These are phyloP conservation scores for Fusarium sp. DNA, from an alignment of 2,329 filamentous ascomycete genomes.

Conservation along the genomic window DNA sequence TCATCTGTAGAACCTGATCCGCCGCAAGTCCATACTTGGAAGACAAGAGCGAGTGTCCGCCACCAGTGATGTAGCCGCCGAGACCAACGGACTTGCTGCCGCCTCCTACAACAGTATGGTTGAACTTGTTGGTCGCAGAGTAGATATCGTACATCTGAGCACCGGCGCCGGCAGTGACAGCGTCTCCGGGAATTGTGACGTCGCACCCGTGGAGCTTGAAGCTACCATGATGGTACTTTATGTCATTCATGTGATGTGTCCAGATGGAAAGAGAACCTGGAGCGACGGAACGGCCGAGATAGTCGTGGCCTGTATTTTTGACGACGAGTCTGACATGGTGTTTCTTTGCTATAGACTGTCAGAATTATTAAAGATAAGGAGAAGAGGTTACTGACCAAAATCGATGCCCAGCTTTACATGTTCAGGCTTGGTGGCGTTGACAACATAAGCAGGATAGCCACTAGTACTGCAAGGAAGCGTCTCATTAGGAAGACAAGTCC, in stretches of 20 bases:
- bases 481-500: conserved; percentile 64
- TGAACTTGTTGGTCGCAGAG: conserved; percentile 58
- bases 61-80: conserved; percentile 74
- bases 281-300: conserved; percentile 62
- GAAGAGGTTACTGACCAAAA: no score
- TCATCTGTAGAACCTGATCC: conserved; percentile 73
- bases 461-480: conserved; percentile 52
- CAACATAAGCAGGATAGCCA: conserved; percentile 56
- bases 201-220: conserved; percentile 61
- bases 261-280: conserved; percentile 69
- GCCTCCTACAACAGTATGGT: conserved; percentile 69
- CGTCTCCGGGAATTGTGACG: conserved; percentile 60
- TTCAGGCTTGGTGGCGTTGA: conserved; percentile 54
- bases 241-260: conserved; percentile 64
- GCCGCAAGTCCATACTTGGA: conserved; percentile 72
- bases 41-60: conserved; percentile 70
- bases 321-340: conserved; percentile 61
- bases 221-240: conserved; percentile 55
- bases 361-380: no score
- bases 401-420: conserved; percentile 56
- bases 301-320: conserved; percentile 62
- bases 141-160: conserved; percentile 67
- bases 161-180: conserved; percentile 69
- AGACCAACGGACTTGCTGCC: conserved; percentile 70
- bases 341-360: conserved; percentile 52